Evolutionary conservation across 2,329 filamentous ascomycete genomes (phyloP).

Genomic region (Claviceps pusilla): DNA sequence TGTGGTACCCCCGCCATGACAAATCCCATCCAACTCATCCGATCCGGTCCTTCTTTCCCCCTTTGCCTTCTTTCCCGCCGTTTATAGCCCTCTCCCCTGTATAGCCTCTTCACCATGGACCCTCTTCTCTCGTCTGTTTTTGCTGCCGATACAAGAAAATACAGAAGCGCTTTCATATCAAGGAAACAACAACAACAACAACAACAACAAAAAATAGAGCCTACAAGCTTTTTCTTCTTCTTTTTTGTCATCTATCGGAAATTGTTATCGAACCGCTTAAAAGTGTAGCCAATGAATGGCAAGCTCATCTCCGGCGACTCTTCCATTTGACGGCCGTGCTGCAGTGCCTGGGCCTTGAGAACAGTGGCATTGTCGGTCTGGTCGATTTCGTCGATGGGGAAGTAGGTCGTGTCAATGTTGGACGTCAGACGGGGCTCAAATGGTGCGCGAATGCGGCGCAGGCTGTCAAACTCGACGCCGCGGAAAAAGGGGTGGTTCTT

Average conservation of each 20-base stretch:
- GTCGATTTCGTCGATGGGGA: constrained; percentile 96
- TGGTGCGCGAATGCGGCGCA: constrained; percentile 83
- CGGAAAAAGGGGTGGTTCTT: constrained; percentile 93
- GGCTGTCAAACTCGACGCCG: constrained; percentile 84
- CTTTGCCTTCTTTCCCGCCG: not conserved
- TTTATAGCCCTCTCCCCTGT: too few relatives aligned
- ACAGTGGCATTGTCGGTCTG: constrained; percentile 65
- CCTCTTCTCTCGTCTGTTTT: too few relatives aligned
- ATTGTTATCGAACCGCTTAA: constrained; percentile 83
- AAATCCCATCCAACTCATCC: too few relatives aligned
- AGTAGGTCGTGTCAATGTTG: constrained; percentile 93
- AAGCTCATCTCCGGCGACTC: constrained; percentile 89
- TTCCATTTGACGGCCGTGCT: constrained; percentile 49
- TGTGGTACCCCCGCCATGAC: too few relatives aligned
- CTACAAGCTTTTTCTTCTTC: too few relatives aligned
- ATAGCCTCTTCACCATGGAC: too few relatives aligned
- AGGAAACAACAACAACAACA: not conserved
- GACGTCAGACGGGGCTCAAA: constrained; percentile 90
- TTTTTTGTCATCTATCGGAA: constrained; percentile 31
- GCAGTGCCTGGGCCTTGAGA: constrained; percentile 68
- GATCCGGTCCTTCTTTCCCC: not conserved
- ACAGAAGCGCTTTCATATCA: not conserved
- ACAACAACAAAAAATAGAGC: not conserved
- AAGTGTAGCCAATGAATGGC: constrained; percentile 55
- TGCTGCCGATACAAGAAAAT: not conserved